Evolutionary conservation across 1,284 basidiomycete species (phyloP).

Genomic region (Fomes fomentarius): DNA sequence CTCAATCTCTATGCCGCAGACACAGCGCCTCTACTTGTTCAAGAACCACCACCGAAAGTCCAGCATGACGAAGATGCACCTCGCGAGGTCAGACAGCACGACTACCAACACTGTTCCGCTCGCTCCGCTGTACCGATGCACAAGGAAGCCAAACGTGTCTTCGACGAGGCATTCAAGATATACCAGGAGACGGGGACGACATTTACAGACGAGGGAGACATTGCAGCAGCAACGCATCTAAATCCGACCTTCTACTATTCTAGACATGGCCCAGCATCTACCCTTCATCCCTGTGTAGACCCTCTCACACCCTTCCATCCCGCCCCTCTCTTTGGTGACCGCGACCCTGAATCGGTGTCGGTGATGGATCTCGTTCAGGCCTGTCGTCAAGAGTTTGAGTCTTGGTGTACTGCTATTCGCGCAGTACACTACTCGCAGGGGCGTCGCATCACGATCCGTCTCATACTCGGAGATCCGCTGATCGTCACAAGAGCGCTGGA

Average conservation of each 20-base stretch:
- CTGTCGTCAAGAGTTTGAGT: neutral
- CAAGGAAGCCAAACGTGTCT: neutral
- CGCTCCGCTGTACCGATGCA: neutral
- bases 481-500: neutral
- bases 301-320: conserved; percentile 52
- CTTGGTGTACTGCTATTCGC: neutral
- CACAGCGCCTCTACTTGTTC: conserved; percentile 3
- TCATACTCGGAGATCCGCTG: neutral
- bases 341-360: neutral
- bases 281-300: conserved; percentile 47
- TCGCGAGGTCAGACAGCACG: neutral
- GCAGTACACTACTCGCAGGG: neutral
- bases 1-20: conserved; percentile 44
- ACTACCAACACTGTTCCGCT: neutral
- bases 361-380: neutral
- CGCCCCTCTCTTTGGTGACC: conserved; percentile 34
- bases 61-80: too few species aligned
- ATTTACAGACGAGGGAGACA: conserved; percentile 29
- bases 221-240: conserved; percentile 32
- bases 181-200: conserved; percentile 35
- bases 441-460: neutral
- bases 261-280: conserved; percentile 40
- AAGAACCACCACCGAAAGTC: too few species aligned
- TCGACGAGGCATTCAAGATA: neutral
- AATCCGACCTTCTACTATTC: conserved; percentile 54